Conservation (phyloP, 2,329 filamentous ascomycete species). For the Lecanicillium sp. region DNA sequence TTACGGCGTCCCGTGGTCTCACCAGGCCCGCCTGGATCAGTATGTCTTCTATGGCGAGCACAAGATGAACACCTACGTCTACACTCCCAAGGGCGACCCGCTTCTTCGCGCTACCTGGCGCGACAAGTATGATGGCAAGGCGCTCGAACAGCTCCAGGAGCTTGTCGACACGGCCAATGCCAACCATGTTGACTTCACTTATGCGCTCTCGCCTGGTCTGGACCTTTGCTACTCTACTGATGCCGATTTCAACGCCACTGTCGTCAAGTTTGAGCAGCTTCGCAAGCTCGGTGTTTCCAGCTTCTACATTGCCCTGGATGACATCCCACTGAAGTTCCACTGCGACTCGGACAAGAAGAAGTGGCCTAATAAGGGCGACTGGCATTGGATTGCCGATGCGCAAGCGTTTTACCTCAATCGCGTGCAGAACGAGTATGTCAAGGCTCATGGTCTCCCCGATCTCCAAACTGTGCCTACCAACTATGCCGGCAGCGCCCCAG, state of each 20-base stretch:
- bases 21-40: slow-evolving; percentile 17
- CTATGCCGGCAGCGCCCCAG: slow-evolving; percentile 13
- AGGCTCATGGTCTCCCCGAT: slow-evolving; percentile 11
- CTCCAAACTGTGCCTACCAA: slow-evolving; percentile 16
- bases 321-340: slow-evolving; percentile 15
- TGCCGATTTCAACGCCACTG: slow-evolving; percentile 15
- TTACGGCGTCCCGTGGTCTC: slow-evolving; percentile 18
- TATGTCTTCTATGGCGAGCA: slow-evolving; percentile 16
- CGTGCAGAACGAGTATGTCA: slow-evolving; percentile 15
- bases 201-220: slow-evolving; percentile 15
- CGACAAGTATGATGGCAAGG: slow-evolving; percentile 12
- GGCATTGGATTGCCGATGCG: slow-evolving; percentile 11
- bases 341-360: slow-evolving; percentile 13
- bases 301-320: slow-evolving; percentile 17
- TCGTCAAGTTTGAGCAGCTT: slow-evolving; percentile 16
- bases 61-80: slow-evolving; percentile 18
- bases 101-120: slow-evolving; percentile 14
- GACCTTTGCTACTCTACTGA: slow-evolving; percentile 17
- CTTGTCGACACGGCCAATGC: slow-evolving; percentile 16
- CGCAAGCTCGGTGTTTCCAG: slow-evolving; percentile 15
- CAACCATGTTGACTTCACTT: slow-evolving; percentile 17
- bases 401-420: slow-evolving; percentile 16
- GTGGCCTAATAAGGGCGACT: slow-evolving; percentile 10
- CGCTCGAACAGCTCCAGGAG: slow-evolving; percentile 15
- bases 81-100: slow-evolving; percentile 15